Evolutionary conservation across 2,329 filamentous ascomycete genomes (phyloP), one percentile per base, ranked within the genome.

Genomic region (Talaromyces pinophilus): DNA sequence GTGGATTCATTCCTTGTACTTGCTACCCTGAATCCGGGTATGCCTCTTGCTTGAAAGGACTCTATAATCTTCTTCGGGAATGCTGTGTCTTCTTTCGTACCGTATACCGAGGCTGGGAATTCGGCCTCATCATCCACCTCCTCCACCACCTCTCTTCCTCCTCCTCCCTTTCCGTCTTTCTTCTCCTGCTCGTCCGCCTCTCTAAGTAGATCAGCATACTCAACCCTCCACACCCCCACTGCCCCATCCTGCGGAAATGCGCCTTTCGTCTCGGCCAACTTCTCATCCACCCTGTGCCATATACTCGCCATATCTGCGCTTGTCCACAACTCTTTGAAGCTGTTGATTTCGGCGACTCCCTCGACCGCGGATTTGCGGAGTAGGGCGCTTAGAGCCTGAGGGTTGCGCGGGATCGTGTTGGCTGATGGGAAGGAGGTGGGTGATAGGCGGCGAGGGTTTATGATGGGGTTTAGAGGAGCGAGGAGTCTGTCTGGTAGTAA

Each of bases 401-500:
- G 80, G 1, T 78, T 77, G 35, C 71, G 73, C 28, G 77, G 74
- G 5, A 71, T 62, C 19, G 70, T 46, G 7, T 69, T 73, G 6
- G 68, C 54, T 1, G 68, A 13, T 28, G 35, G 8, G 13, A 25
- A 15, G 25, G 25, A 11, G 30, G 4, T 15, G 54, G 8, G n/a
- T 42, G 40, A 64, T 15, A 7, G 72, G 10, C 69, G 69, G 6
- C 70, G 67, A 8, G 77, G 77, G 44, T 77, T 76, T 42, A 78
- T 71, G 33, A 80, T 75, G n/a, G 79, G 77, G 2, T 72, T 70
- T 13, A 81, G 65, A 3, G 80, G 79, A 13, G 79, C 77, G 42
- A 81, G 70, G 11, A 82, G 67, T 30, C 78, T 77, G 22, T 75
- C 76, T 3, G 81, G 80, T 35, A 82, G 71, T 19, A 82, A 71